phyloP scores from a whole-genome alignment of 306 rosid species.

The Citrullus mucosospermus region DNA sequence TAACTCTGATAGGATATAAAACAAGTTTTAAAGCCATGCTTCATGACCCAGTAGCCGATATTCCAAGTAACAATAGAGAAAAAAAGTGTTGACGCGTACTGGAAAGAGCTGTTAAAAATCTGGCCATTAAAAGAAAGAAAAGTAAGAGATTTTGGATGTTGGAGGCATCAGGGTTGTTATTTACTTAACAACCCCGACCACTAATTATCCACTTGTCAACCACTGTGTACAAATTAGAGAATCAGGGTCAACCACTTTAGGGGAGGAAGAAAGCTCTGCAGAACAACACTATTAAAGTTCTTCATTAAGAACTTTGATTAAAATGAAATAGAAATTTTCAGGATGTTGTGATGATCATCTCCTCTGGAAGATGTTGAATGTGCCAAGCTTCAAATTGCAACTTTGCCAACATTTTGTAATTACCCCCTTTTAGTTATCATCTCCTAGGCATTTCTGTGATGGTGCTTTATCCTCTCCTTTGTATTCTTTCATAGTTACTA shows the following conservation, averaged over 20 bases:
- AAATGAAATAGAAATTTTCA: neutral
- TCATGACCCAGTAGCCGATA: neutral
- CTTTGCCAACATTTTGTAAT: neutral
- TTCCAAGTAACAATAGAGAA: neutral
- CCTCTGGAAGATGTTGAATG: neutral
- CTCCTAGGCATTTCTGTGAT: neutral
- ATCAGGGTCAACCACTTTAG: neutral
- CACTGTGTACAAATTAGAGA: neutral
- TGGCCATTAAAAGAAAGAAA: neutral
- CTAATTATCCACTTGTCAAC: neutral
- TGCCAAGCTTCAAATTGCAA: neutral
- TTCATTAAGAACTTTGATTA: neutral
- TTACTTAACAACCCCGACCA: neutral
- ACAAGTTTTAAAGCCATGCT: neutral
- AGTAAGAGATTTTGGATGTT: neutral
- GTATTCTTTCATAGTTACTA: neutral
- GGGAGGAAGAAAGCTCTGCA: neutral
- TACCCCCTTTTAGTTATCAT: neutral
- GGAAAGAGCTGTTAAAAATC: neutral
- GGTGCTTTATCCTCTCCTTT: neutral
- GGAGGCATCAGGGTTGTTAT: neutral
- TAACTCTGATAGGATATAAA: neutral
- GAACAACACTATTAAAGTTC: neutral
- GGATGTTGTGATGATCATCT: neutral
- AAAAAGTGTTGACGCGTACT: neutral